Evolutionary conservation across 164 flowering plant genomes (phyloP).

Genomic region (Macadamia integrifolia): DNA sequence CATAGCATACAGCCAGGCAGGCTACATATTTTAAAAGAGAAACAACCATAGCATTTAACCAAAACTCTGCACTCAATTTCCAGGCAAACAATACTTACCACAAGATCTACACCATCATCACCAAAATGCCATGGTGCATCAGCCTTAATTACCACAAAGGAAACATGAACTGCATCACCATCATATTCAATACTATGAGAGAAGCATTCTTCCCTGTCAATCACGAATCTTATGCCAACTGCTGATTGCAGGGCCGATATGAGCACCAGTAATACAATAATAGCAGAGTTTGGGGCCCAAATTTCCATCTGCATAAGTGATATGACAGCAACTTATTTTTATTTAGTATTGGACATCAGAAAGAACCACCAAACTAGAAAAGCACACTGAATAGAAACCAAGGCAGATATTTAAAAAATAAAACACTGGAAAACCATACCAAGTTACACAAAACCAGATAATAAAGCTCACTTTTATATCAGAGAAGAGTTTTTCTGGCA

Average conservation of each 20-base stretch:
- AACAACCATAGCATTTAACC: too few relatives aligned
- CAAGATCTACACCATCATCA: conserved; percentile 81
- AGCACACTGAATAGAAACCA: too few relatives aligned
- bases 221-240: conserved; percentile 72
- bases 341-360: too few relatives aligned
- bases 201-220: conserved; percentile 90
- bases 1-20: too few relatives aligned
- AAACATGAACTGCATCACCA: conserved; percentile 73
- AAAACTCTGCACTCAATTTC: too few relatives aligned
- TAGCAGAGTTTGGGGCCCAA: conserved; percentile 8
- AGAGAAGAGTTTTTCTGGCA: too few relatives aligned
- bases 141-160: conserved; percentile 82
- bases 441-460: too few relatives aligned
- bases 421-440: too few relatives aligned
- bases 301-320: conserved; percentile 28
- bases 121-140: conserved; percentile 69
- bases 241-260: conserved; percentile 26
- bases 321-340: neutral
- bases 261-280: conserved; percentile 17
- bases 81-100: conserved; percentile 47
- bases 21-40: too few relatives aligned
- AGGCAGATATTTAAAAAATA: too few relatives aligned
- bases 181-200: conserved; percentile 71
- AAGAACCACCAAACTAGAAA: too few relatives aligned
- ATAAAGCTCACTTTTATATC: too few relatives aligned